Conservation (phyloP, 495 filamentous ascomycete species). For the Neurospora sp. region DNA sequence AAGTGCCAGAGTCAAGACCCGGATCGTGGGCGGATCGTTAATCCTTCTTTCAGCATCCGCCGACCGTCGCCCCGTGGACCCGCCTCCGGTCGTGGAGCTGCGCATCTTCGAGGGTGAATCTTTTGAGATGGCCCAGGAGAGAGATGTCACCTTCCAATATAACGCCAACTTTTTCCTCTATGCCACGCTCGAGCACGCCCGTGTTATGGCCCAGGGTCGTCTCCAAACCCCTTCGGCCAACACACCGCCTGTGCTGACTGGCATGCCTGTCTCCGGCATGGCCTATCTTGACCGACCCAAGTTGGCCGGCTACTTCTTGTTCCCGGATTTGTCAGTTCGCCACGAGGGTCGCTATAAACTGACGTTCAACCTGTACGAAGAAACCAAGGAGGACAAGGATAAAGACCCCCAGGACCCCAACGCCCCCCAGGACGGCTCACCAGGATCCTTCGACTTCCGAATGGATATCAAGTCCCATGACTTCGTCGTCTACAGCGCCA, state of each 20-base stretch:
- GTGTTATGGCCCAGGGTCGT: conserved; percentile 75
- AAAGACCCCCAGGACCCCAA: conserved; percentile 32
- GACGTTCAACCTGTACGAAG: conserved; percentile 87
- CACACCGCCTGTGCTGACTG: conserved; percentile 77
- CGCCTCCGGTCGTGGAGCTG: conserved; percentile 91
- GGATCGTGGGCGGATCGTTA: conserved; percentile 5
- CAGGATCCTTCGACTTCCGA: conserved; percentile 37
- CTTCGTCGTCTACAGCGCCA: conserved; percentile 90
- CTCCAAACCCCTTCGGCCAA: conserved; percentile 52
- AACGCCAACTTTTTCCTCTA: conserved; percentile 98
- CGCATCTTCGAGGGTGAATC: conserved; percentile 73
- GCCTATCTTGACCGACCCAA: conserved; percentile 88
- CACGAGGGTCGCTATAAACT: conserved; percentile 88
- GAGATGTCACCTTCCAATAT: conserved; percentile 83
- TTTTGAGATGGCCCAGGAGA: conserved; percentile 47
- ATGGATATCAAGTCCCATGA: conserved; percentile 82
- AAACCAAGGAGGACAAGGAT: conserved; percentile 62
- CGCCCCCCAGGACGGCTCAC: conserved; percentile 11
- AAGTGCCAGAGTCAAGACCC: conserved; percentile 24
- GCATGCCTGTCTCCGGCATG: conserved; percentile 92
- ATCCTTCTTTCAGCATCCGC: conserved; percentile 58
- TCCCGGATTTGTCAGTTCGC: conserved; percentile 91
- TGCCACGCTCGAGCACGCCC: conserved; percentile 80
- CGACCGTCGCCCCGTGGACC: conserved; percentile 92
- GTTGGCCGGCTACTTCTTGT: conserved; percentile 95